phyloP scores from a whole-genome alignment of 2,329 filamentous ascomycete species.

The Talaromyces sp. region DNA sequence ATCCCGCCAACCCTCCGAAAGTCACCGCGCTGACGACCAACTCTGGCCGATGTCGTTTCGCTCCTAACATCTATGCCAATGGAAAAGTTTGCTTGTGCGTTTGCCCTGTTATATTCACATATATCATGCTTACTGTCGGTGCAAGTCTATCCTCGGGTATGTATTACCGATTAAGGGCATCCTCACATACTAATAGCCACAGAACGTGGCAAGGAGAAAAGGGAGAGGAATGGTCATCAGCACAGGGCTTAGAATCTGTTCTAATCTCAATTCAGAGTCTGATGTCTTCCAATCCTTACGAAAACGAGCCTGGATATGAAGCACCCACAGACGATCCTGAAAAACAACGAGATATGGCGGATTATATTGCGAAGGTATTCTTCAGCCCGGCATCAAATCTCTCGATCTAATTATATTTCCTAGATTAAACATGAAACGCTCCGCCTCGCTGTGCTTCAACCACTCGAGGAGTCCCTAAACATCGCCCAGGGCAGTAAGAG shows the following conservation, averaged over 20 bases:
- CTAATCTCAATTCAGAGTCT: constrained; percentile 94
- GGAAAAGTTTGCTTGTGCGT: constrained; percentile 89
- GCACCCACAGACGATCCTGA: constrained; percentile 60
- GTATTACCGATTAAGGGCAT: constrained; percentile 19
- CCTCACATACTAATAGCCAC: constrained; percentile 23
- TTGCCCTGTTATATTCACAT: constrained; percentile 23
- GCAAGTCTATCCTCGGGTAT: constrained; percentile 81
- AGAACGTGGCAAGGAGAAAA: constrained; percentile 91
- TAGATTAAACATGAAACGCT: constrained; percentile 90
- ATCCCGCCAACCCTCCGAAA: constrained; percentile 65
- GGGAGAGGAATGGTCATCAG: constrained; percentile 94
- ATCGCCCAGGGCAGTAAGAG: neutral
- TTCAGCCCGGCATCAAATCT: neutral
- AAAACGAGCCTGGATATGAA: constrained; percentile 94
- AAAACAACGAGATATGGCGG: constrained; percentile 71
- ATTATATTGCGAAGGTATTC: constrained; percentile 74
- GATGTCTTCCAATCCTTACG: constrained; percentile 90
- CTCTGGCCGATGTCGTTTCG: constrained; percentile 82
- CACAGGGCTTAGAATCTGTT: constrained; percentile 91
- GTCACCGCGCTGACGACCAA: constrained; percentile 80
- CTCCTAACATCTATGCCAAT: constrained; percentile 90
- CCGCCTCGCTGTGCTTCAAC: constrained; percentile 79
- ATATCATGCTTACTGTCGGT: neutral
- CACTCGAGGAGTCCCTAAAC: constrained; percentile 73
- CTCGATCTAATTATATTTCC: neutral